These are phyloP conservation scores for Ogataea nonfermentans DNA, from an alignment of 805 yeast genomes.

Conservation along the genomic window DNA sequence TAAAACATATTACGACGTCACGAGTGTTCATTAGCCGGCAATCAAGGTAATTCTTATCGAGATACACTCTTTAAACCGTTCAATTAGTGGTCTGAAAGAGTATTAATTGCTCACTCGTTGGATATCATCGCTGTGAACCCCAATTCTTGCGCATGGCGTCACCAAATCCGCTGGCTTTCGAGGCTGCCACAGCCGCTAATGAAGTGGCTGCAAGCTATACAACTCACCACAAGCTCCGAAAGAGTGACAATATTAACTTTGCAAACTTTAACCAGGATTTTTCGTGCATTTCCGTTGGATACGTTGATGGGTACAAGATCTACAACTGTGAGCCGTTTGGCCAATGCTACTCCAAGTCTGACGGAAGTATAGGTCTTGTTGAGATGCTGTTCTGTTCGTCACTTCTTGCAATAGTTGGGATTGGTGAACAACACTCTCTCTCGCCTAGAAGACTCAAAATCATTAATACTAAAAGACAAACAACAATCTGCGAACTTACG, in stretches of 20 bases:
- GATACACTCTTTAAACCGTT: too few relatives aligned
- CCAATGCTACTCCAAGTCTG: constrained; percentile 51
- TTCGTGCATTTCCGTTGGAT: constrained; percentile 72
- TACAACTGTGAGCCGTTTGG: constrained; percentile 87
- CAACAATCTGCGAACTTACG: constrained; percentile 82
- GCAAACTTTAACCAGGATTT: constrained; percentile 87
- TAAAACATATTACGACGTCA: background rate
- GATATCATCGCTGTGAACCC: too few relatives aligned
- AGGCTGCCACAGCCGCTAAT: constrained; percentile 20
- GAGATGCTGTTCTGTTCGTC: constrained; percentile 93
- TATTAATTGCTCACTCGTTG: too few relatives aligned
- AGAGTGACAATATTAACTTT: constrained; percentile 37
- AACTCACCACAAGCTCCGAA: constrained; percentile 10
- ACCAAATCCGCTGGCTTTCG: constrained; percentile 23
- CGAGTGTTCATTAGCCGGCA: background rate
- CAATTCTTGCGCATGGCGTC: constrained; percentile 8
- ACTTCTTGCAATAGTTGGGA: constrained; percentile 77
- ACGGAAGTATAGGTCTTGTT: constrained; percentile 69
- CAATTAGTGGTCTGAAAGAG: too few relatives aligned
- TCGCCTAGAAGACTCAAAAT: constrained; percentile 85
- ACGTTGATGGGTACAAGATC: constrained; percentile 63
- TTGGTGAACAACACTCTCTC: constrained; percentile 68
- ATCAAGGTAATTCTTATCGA: too few relatives aligned
- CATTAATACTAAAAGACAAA: constrained; percentile 69
- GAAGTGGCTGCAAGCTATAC: constrained; percentile 16